Percentiles rank a stretch among this genome's conserved stretches.
phyloP scores from a whole-genome alignment of 2,329 filamentous ascomycete species.

The Neofusicoccum umdonicola region DNA sequence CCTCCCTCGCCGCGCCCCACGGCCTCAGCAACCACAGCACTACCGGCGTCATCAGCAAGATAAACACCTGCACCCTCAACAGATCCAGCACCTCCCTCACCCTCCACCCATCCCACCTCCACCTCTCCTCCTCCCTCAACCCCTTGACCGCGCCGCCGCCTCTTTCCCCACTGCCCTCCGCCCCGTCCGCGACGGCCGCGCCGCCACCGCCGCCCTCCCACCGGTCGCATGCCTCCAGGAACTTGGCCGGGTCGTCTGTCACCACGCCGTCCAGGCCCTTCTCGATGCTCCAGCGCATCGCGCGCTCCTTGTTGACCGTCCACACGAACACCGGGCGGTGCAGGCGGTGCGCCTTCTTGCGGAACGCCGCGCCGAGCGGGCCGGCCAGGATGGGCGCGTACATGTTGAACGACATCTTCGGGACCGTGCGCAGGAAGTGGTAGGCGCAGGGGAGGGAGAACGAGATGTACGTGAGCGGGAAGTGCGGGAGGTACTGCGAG shows the following conservation, averaged over 20 bases:
- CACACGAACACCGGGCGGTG: constrained; percentile 69
- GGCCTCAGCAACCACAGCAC: constrained; percentile 8
- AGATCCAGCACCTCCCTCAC: not conserved
- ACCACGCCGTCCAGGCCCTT: constrained; percentile 73
- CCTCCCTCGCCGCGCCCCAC: not conserved
- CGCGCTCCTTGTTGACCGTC: constrained; percentile 78
- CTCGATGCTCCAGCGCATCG: constrained; percentile 79
- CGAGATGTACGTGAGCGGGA: constrained; percentile 66
- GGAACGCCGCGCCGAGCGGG: constrained; percentile 64
- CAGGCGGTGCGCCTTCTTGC: constrained; percentile 57
- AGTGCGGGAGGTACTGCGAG: constrained; percentile 60
- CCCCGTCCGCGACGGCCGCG: not conserved
- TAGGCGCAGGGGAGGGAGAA: constrained; percentile 66
- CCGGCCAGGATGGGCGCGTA: constrained; percentile 66
- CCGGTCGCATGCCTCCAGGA: constrained; percentile 57
- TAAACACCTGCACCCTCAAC: not conserved
- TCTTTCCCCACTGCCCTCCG: not conserved
- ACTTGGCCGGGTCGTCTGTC: constrained; percentile 75
- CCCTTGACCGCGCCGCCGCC: not conserved
- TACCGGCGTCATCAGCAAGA: constrained; percentile 2
- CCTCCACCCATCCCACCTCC: not conserved
- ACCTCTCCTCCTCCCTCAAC: not conserved
- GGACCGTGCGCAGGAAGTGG: constrained; percentile 63
- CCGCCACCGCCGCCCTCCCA: constrained; percentile 2
- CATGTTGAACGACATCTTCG: constrained; percentile 76